These are phyloP conservation scores for Termitomyces sp. DNA, from an alignment of 768 basidiomycete genomes.

Conservation along the genomic window DNA sequence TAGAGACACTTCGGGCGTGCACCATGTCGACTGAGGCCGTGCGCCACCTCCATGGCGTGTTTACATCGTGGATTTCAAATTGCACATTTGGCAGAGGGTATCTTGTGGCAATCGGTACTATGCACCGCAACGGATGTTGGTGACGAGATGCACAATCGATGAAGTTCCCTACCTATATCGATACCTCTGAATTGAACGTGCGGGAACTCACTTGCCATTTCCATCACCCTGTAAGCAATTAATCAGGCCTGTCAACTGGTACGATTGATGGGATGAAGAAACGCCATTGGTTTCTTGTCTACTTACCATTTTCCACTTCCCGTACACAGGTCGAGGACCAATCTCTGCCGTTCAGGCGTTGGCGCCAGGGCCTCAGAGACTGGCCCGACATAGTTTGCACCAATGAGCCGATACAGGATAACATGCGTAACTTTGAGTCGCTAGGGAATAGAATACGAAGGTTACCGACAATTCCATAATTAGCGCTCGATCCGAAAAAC, in stretches of 20 bases:
- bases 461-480: not conserved
- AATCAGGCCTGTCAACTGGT: conserved; percentile 2
- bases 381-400: conserved; percentile 57
- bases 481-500: not conserved
- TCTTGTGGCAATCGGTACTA: conserved; percentile 70
- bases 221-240: conserved; percentile 52
- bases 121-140: not conserved
- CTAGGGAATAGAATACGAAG: conserved; percentile 26
- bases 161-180: conserved; percentile 60
- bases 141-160: conserved; percentile 7
- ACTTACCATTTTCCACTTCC: conserved; percentile 71
- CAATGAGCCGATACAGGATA: conserved; percentile 44
- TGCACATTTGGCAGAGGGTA: conserved; percentile 55
- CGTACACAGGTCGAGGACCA: conserved; percentile 71
- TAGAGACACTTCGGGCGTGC: conserved; percentile 54
- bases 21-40: conserved; percentile 60
- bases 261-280: conserved; percentile 3
- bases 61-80: conserved; percentile 66
- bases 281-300: not conserved
- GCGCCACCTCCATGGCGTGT: conserved; percentile 42
- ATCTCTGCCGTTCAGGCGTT: conserved; percentile 35
- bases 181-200: conserved; percentile 62
- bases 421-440: conserved; percentile 47
- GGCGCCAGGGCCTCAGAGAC: conserved; percentile 45
- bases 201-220: conserved; percentile 66